These are phyloP conservation scores for Tricholoma flavovirens DNA, from an alignment of 768 basidiomycete species.

Conservation along the genomic window DNA sequence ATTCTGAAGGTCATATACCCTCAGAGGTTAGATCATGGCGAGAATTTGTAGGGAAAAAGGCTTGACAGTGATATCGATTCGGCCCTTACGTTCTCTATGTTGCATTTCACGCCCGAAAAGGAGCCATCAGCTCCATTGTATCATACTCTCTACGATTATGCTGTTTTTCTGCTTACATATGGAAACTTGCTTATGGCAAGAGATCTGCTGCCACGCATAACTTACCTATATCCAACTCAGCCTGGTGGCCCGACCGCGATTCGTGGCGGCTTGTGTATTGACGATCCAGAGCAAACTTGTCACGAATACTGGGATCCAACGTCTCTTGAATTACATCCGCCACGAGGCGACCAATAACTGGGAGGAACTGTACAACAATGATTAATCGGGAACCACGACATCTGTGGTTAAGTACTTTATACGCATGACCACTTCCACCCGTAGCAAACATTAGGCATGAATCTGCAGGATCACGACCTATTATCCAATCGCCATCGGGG, in stretches of 20 bases:
- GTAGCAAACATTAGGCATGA: conserved; percentile 73
- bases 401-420: conserved; percentile 49
- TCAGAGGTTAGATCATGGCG: conserved; percentile 90
- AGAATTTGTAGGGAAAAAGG: conserved; percentile 76
- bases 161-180: too few species aligned
- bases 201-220: conserved; percentile 49
- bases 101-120: conserved; percentile 13
- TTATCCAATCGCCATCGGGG: conserved; percentile 83
- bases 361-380: conserved; percentile 61
- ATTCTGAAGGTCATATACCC: conserved; percentile 84
- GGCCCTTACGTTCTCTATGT: neutral
- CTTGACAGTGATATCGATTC: conserved; percentile 30
- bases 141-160: neutral
- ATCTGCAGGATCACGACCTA: conserved; percentile 61
- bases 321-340: conserved; percentile 65
- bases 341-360: conserved; percentile 74
- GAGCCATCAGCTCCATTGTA: conserved; percentile 14
- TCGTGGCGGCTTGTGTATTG: conserved; percentile 14
- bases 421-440: conserved; percentile 83
- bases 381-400: neutral
- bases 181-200: neutral
- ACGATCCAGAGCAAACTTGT: conserved; percentile 64
- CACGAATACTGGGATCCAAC: conserved; percentile 42
- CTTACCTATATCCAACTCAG: conserved; percentile 40
- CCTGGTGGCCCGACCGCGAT: conserved; percentile 12